Evolutionary conservation across 768 basidiomycete species (phyloP), one percentile per base, ranked within the genome.

Genomic region (Tulasnella sp.): DNA sequence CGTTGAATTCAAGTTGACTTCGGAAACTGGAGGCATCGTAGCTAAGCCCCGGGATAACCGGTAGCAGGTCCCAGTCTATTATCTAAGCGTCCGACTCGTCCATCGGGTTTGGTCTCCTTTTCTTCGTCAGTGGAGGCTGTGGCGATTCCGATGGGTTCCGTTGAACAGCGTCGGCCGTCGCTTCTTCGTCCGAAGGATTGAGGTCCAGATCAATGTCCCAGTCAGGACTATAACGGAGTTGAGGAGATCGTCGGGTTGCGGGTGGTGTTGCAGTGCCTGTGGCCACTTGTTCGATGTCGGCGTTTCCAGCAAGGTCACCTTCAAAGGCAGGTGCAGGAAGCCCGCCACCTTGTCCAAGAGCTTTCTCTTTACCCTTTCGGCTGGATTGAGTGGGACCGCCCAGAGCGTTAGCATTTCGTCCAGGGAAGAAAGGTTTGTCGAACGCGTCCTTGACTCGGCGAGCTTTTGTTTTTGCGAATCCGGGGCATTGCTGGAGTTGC

Each of bases 401-500:
- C 64, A 29, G 71, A 75, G 72, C 9, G 78, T 39, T 71, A 72
- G 78, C 86, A 76, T 92, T 90, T 71, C 91, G 86, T 83, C 74
- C 74, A 15, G 58, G 58, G 64, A 38, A 70, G 34, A 99, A 92
- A 0, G 94, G 94, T 77, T 92, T 91, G 75, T 93, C 91, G 83
- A 99, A 96, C 0, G 96, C 93, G 76, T 94, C 96, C 79, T 91
- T 91, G 40, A 98, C 87, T 54, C 96, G 91, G 80, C 89, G 92
- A 76, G 97, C 96, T 82, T 99, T 99, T 69, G 96, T 91, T 78
- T 93, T 93, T 11, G 96, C 97, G 73, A 99, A 91, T 0, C 97
- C 97, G 0, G 97, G 97, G 31, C 97, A 89, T 67, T 89, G 89
- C 77, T 91, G 88, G 2, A 99, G 84, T 79, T 91, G 89, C 76